A percentile compares a stretch with the other conserved stretches of the same genome.
Conservation (phyloP, 176 grass and related monocot species). For the Hordeum marinum region DNA sequence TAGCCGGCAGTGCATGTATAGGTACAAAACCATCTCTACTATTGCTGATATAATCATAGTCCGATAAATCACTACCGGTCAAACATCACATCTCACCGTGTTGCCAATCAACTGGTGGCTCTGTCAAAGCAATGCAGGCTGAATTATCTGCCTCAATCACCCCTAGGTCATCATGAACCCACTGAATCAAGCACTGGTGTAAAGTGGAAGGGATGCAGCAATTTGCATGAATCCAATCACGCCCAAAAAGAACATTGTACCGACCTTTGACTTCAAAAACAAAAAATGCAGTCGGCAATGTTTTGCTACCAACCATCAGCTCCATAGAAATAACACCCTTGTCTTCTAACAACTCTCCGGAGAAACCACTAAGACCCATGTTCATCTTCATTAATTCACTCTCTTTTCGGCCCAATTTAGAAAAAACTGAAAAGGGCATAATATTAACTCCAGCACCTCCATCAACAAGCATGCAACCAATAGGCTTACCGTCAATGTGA, state of each 20-base stretch:
- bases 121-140: not conserved
- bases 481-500: not conserved
- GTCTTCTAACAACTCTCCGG: not conserved
- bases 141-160: no score
- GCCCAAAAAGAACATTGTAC: no score
- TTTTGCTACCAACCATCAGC: not conserved
- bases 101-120: not conserved
- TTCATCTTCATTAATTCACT: not conserved
- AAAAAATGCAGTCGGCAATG: no score
- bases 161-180: no score
- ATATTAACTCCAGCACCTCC: not conserved
- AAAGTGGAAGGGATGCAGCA: no score
- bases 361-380: not conserved
- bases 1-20: not conserved
- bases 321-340: not conserved
- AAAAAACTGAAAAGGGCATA: not conserved
- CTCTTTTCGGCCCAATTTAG: not conserved
- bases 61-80: not conserved
- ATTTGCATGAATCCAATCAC: no score
- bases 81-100: not conserved
- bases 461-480: constrained; percentile 5
- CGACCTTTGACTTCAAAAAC: no score
- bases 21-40: not conserved
- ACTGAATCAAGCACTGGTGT: no score
- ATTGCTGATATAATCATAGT: not conserved